Base-by-base conservation (phyloP, 371 early-diverging fungal species). In the Mortierella sp. region DNA sequence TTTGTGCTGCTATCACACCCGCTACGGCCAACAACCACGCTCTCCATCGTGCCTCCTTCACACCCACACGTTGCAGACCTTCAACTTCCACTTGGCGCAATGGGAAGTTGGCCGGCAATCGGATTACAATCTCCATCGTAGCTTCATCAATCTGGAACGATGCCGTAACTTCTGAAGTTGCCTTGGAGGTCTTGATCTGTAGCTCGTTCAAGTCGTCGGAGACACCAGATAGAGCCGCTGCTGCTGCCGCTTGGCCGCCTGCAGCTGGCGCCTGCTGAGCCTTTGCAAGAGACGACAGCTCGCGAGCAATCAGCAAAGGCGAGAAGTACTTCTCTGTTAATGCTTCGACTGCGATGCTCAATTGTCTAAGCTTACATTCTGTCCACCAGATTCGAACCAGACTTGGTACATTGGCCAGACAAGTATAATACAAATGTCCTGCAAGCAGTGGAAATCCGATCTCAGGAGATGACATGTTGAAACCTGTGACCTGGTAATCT, bases 131-230 rank as follows among this genome's bases (percentile, higher is more conserved):
- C 68, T 96, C 97, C 85, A 97, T 87, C 5, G 87, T 85, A 17
- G 93, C 91, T 70, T 97, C 98, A 66, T 98, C 98, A 10, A 97
- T 88, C 4, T 84, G 83, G 83, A 94, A 97, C 2, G 87, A 84
- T 1, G 95, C 94, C 1, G 89, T 88, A 0, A 95, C 90, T 78
- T 96, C 96, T 45, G 88, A 87, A 0, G 91, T 86, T 17, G 87
- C 88, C 57, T 89, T 87, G 15, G 91, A 84, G 0, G 91, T 89
- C 76, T 92, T 91, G 68, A 96, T 87, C 15, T 89, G 84, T 31
- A 96, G 88, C 19, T 93, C 88, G 45, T 91, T 85, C 68, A 80
- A 32, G 31, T 80, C 80, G 89, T 19, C 88, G 81, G 61, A 75
- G 68, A 70, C 82, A 72, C 66, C 80, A 31, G 87, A 87, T 37